phyloP scores from a whole-genome alignment of 192 early-diverging fungal genomes.

The Coemansia sp. region DNA sequence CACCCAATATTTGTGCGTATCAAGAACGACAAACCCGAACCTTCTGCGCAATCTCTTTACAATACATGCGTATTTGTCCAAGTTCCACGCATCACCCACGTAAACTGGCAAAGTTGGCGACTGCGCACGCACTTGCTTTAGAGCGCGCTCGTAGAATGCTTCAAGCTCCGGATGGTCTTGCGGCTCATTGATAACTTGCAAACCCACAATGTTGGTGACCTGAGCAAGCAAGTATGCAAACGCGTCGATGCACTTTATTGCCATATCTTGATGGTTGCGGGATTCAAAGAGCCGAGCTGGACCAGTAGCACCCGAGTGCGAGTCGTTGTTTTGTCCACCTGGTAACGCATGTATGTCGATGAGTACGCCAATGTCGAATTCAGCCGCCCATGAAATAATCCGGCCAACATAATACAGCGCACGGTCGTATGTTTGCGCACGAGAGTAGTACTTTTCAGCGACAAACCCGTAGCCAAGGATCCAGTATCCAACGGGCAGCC shows the following conservation, averaged over 20 bases:
- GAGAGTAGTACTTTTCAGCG: neutral
- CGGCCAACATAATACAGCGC: conserved; percentile 8
- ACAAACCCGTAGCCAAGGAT: conserved; percentile 8
- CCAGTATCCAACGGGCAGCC: conserved; percentile 17
- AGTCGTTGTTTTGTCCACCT: conserved; percentile 18
- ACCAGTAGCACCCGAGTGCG: conserved; percentile 14
- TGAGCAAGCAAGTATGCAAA: conserved; percentile 9
- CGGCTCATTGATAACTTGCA: conserved; percentile 20
- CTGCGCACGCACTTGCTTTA: neutral
- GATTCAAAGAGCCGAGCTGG: conserved; percentile 1
- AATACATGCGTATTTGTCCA: conserved; percentile 2
- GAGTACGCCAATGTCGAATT: conserved; percentile 16
- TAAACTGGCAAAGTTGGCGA: conserved; percentile 4
- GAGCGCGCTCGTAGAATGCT: conserved; percentile 10
- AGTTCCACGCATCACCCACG: conserved; percentile 15
- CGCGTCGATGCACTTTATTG: conserved; percentile 1
- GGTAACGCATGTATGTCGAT: conserved; percentile 16
- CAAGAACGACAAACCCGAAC: conserved; percentile 12
- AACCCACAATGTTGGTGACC: conserved; percentile 11
- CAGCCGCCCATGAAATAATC: conserved; percentile 11
- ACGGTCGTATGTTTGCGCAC: neutral
- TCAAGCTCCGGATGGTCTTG: conserved; percentile 8
- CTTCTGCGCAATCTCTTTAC: neutral
- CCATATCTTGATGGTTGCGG: conserved; percentile 9
- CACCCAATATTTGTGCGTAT: conserved; percentile 18